Base-by-base conservation (phyloP, 441 rosid species). In the Cnidoscolus chayamansa region DNA sequence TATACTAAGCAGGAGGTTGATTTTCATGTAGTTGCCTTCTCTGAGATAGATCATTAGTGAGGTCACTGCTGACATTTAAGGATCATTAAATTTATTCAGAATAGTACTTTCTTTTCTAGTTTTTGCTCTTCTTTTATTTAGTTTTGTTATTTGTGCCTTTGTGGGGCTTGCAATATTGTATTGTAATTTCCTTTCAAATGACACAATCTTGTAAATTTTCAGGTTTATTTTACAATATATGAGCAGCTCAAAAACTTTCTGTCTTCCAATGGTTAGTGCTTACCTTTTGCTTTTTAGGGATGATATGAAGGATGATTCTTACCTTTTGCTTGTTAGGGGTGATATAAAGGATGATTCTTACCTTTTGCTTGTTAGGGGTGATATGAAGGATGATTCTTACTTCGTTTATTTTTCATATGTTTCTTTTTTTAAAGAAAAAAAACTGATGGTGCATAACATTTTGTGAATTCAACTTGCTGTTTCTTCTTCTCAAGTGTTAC, bases 161-260 rank as follows among this genome's bases (percentile, higher is more conserved):
- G 32, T 64, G 20, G 17, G 57, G 16, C 49, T 45, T 37, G 55
- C 77, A 32, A 43, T 54, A 6, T 77, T 56, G 58, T 50, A 20
- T 57, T 54, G 71, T 37, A 54, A 54, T 72, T 65, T 67, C 32
- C 71, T 68, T 59, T 75, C 53, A 71, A 51, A 55, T 51, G 43
- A 71, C 37, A 4, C 25, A 49, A 4, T 76, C 15, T 67, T 58
- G 15, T 65, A 9, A 67, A 10, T 63, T 75, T 63, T 74, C 84
- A 92, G 99, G 94, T 94, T 5, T 94, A 89, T 81, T 94, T 94
- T 79, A 77, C 99, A 49, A 84, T 92, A 55, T 92, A 95, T 56
- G 97, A 88, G 76, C 83, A 77, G 75, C 84, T 95, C 2, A 95
- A 92, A 80, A 84, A 86, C 82, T 37, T 86, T 63, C 77, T 83